Evolutionary conservation across 495 filamentous ascomycete species (phyloP).

Genomic region (Penicillium roqueforti): DNA sequence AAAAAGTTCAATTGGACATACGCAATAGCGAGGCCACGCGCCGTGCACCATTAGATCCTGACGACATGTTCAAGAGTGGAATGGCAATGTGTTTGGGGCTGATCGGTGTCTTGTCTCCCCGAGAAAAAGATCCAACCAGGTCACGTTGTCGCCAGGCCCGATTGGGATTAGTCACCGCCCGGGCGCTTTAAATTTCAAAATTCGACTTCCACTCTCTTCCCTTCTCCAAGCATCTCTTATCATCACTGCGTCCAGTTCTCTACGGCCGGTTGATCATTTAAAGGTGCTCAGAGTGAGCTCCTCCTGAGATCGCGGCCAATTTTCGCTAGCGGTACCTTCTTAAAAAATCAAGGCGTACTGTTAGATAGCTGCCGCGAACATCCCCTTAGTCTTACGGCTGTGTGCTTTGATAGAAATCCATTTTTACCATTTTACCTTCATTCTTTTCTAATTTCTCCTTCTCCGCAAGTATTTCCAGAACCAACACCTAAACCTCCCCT

Average conservation of each 20-base stretch:
- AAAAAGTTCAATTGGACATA: constrained; percentile 23
- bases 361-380: constrained; percentile 69
- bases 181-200: constrained; percentile 19
- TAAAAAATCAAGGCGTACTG: constrained; percentile 53
- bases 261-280: constrained; percentile 61
- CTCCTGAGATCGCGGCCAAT: constrained; percentile 43
- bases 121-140: constrained; percentile 42
- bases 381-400: constrained; percentile 4
- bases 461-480: background rate
- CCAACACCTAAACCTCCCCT: background rate
- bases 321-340: constrained; percentile 75
- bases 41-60: constrained; percentile 44
- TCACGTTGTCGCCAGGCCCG: constrained; percentile 34
- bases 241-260: constrained; percentile 49
- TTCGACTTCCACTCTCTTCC: constrained; percentile 22
- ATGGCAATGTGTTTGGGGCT: constrained; percentile 13
- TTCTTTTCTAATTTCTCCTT: background rate
- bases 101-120: constrained; percentile 20
- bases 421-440: background rate
- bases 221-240: constrained; percentile 58
- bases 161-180: constrained; percentile 8
- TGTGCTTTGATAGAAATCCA: background rate
- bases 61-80: constrained; percentile 33
- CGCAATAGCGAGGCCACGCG: constrained; percentile 40
- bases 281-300: constrained; percentile 53